Evolutionary conservation across 352 stramenopile genomes (phyloP).

Genomic region (Globisporangium carolinianum): DNA sequence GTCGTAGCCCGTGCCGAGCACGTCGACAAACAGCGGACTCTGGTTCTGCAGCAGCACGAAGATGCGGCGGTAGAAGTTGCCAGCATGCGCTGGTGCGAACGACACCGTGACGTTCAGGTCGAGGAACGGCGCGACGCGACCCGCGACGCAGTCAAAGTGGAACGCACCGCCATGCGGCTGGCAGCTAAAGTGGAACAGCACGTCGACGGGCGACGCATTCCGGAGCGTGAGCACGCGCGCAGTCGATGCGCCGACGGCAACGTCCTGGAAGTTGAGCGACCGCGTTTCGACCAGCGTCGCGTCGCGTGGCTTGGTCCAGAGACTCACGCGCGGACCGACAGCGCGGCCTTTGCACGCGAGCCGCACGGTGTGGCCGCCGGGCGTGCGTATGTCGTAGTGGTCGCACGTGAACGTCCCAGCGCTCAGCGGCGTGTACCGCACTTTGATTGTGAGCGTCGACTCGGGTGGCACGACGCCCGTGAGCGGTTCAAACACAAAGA

Average conservation of each 20-base stretch:
- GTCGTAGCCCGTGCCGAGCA: conserved; percentile 87
- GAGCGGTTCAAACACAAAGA: conserved; percentile 79
- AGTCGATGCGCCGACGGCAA: conserved; percentile 44
- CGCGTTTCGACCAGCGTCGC: conserved; percentile 61
- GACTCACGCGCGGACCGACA: conserved; percentile 47
- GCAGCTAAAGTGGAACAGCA: conserved; percentile 75
- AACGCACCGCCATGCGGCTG: conserved; percentile 72
- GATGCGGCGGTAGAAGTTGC: conserved; percentile 90
- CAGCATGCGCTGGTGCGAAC: conserved; percentile 65
- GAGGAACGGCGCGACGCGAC: conserved; percentile 71
- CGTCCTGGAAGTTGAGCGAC: conserved; percentile 89
- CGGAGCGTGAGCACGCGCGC: conserved; percentile 78
- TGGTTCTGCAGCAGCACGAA: conserved; percentile 86
- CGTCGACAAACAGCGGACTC: conserved; percentile 78
- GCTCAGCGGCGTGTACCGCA: conserved; percentile 77
- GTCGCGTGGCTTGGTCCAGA: conserved; percentile 81
- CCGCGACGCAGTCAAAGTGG: conserved; percentile 70
- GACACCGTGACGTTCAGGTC: conserved; percentile 77
- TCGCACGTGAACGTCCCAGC: conserved; percentile 87
- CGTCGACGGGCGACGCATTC: conserved; percentile 69
- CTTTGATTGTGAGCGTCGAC: conserved; percentile 52
- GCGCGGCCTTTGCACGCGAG: conserved; percentile 69
- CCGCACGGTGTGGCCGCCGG: conserved; percentile 76
- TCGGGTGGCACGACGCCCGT: conserved; percentile 70
- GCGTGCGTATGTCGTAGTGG: conserved; percentile 86